These are phyloP conservation scores for Saccharomyces uvarum DNA, from an alignment of 1,139 yeast genomes.

Conservation along the genomic window DNA sequence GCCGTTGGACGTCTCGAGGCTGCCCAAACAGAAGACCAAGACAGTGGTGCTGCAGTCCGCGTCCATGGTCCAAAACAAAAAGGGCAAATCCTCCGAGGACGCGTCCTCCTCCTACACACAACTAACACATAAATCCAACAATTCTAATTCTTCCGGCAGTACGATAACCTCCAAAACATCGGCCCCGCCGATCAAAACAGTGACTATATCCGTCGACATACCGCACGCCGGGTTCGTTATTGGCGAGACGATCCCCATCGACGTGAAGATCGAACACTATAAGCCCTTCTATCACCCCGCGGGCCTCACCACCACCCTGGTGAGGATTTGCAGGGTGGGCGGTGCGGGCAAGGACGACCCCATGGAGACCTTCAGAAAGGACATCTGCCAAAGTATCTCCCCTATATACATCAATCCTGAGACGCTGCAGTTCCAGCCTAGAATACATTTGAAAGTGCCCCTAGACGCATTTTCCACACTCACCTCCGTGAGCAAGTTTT, in stretches of 20 bases:
- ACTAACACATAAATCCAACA: slow-evolving; percentile 14
- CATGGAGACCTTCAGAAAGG: slow-evolving; percentile 76
- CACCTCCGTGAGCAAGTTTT: slow-evolving; percentile 54
- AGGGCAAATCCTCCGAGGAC: slow-evolving; percentile 13
- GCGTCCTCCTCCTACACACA: slow-evolving; percentile 21
- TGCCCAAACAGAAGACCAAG: slow-evolving; percentile 64
- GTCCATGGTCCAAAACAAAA: slow-evolving; percentile 11
- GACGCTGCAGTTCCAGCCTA: slow-evolving; percentile 49
- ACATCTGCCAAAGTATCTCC: slow-evolving; percentile 65
- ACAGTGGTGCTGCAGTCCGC: slow-evolving; percentile 49
- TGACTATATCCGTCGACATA: slow-evolving; percentile 44
- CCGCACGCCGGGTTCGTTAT: slow-evolving; percentile 66
- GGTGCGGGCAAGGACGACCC: slow-evolving; percentile 52
- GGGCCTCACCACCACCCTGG: slow-evolving; percentile 73
- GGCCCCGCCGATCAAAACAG: slow-evolving; percentile 2
- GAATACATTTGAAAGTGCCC: slow-evolving; percentile 64
- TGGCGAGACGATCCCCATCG: slow-evolving; percentile 73
- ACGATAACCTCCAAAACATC: slow-evolving; percentile 12
- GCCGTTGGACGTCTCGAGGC: slow-evolving; percentile 63
- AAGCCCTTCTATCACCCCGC: slow-evolving; percentile 63
- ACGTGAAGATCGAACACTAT: slow-evolving; percentile 58
- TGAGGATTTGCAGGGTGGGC: slow-evolving; percentile 71
- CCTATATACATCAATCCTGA: slow-evolving; percentile 75
- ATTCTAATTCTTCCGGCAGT: slow-evolving; percentile 15
- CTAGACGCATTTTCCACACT: slow-evolving; percentile 84